Conservation (phyloP, 2,329 filamentous ascomycete species). For the Coleophoma cylindrospora region DNA sequence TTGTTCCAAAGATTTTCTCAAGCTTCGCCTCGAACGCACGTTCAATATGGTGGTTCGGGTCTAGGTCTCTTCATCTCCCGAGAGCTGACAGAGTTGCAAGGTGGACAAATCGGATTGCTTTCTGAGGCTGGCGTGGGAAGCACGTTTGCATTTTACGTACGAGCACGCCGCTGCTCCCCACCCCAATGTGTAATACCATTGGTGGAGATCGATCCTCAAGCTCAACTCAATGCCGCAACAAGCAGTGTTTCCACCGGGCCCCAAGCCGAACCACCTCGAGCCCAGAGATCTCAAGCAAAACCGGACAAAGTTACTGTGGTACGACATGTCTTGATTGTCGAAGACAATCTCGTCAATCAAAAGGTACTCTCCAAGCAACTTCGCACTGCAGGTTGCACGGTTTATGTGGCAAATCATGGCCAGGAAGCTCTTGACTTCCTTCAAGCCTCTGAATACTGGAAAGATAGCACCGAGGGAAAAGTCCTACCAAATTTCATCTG, state of each 20-base stretch:
- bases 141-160: slow-evolving; percentile 72
- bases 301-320: neutral
- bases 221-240: slow-evolving; percentile 1
- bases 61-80: slow-evolving; percentile 76
- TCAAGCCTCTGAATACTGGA: slow-evolving; percentile 15
- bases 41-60: slow-evolving; percentile 75
- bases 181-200: slow-evolving; percentile 8
- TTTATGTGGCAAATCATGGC: slow-evolving; percentile 51
- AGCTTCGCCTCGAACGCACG: slow-evolving; percentile 68
- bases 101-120: slow-evolving; percentile 71
- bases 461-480: slow-evolving; percentile 16
- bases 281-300: neutral
- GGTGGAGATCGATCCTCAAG: neutral
- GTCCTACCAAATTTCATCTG: slow-evolving; percentile 48
- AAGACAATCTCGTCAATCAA: slow-evolving; percentile 58
- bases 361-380: slow-evolving; percentile 47
- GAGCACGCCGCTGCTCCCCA: slow-evolving; percentile 36
- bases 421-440: slow-evolving; percentile 44
- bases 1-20: slow-evolving; percentile 78
- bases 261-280: neutral
- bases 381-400: slow-evolving; percentile 34
- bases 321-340: slow-evolving; percentile 44
- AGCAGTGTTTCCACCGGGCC: neutral
- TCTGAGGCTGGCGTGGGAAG: slow-evolving; percentile 66
- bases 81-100: slow-evolving; percentile 74